phyloP scores from a whole-genome alignment of 2,329 filamentous ascomycete genomes.

The Botrytis squamosa region DNA sequence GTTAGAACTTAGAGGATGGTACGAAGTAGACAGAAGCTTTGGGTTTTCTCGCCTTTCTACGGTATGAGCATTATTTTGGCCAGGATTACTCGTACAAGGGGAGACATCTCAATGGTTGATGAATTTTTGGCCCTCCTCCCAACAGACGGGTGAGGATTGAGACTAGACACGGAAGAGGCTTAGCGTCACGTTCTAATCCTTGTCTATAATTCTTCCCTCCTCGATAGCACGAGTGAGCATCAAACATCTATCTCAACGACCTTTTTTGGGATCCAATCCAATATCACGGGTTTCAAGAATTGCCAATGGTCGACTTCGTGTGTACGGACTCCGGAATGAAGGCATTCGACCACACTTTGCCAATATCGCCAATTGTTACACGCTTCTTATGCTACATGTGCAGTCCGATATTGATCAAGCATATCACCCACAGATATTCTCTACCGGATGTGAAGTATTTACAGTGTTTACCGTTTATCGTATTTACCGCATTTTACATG shows the following conservation, averaged over 20 bases:
- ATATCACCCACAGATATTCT: not conserved
- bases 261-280: not conserved
- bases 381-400: not conserved
- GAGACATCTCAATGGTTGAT: constrained; percentile 19
- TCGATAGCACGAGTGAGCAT: constrained; percentile 4
- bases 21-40: not conserved
- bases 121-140: constrained; percentile 19
- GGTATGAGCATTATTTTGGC: not conserved
- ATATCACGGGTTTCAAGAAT: not conserved
- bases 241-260: constrained; percentile 15
- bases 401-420: not conserved
- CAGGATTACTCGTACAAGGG: constrained; percentile 13
- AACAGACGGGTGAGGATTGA: constrained; percentile 18
- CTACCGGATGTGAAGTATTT: not conserved
- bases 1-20: not conserved
- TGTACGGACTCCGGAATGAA: not conserved
- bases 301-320: not conserved
- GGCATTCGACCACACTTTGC: not conserved
- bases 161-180: constrained; percentile 10
- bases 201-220: not conserved
- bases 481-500: not conserved
- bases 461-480: not conserved
- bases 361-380: constrained; percentile 1
- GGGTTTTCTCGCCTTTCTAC: not conserved
- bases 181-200: not conserved